Base-by-base conservation (phyloP, 2,329 filamentous ascomycete genomes). In the Fusarium transvaalense region DNA sequence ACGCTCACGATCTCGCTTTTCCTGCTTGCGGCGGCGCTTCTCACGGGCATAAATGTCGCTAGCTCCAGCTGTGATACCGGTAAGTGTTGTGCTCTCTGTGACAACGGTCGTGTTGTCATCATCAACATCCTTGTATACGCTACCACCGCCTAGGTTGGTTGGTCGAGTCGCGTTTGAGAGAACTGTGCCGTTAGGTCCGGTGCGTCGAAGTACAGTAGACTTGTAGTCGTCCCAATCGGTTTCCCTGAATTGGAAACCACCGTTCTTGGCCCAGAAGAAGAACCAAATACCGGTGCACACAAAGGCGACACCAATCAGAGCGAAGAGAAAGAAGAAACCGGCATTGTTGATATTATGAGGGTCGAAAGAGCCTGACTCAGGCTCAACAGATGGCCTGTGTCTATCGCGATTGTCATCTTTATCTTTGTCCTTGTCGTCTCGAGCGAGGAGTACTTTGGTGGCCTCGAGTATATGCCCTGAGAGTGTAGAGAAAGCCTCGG, bases 181-280 rank as follows among this genome's bases (percentile, higher is more conserved):
- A 2, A 95, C 89, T 43, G 91, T 94, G 39, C 95, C 95, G 80
- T 97, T 94, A 7, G 94, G 93, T 1, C 94, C 94, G 75, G 91
- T 94, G 54, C 94, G 91, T 41, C 96, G 88, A 45, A 99, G 81
- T 3, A 99, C 96, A 0, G 95, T 97, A 2, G 92, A 91, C 79
- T 98, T 98, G 88, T 99, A 99, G 76, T 99, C 96, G 8, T 98
- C 95, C 95, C 96, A 99, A 80, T 99, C 96, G 35, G 88, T 85
- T 67, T 97, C 83, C 46, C 87, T 86, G 85, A 94, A 98, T 68
- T 92, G 83, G 82, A 98, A 97, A 15, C 96, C 96, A 65, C 96
- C 96, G 74, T 98, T 97, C 81, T 92, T 95, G 59, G 95, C 95
- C 92, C 93, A 97, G 86, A 97, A 97, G 86, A 99, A 98, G 86